Evolutionary conservation across 2,329 filamentous ascomycete genomes (phyloP).

Genomic region (Massarina eburnea): DNA sequence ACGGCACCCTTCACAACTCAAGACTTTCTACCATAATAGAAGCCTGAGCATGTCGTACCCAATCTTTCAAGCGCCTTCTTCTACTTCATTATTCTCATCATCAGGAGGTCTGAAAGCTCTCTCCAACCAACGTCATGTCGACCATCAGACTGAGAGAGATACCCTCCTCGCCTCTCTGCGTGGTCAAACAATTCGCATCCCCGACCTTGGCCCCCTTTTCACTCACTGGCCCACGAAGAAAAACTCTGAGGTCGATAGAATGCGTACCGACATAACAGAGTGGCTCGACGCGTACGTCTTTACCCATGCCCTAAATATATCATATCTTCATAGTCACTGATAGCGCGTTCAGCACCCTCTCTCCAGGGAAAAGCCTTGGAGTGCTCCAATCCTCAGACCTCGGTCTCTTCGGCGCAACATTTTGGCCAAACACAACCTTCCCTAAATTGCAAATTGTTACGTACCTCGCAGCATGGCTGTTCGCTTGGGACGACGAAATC

Average conservation of each 20-base stretch:
- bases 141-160: constrained; percentile 2
- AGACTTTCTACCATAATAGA: too few species aligned
- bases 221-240: constrained; percentile 8
- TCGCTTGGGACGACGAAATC: constrained; percentile 18
- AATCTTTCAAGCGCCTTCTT: too few species aligned
- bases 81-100: background rate
- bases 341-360: constrained; percentile 1
- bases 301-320: background rate
- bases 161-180: constrained; percentile 5
- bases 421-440: constrained; percentile 11
- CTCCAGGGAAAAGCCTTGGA: constrained; percentile 1
- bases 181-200: constrained; percentile 10
- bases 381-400: constrained; percentile 8
- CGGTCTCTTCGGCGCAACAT: constrained; percentile 12
- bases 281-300: constrained; percentile 8
- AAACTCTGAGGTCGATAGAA: constrained; percentile 2
- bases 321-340: background rate
- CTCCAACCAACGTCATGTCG: background rate
- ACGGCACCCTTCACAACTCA: too few species aligned
- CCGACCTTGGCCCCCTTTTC: constrained; percentile 4
- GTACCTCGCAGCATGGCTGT: constrained; percentile 15
- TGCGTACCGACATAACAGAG: constrained; percentile 2
- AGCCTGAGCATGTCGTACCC: too few species aligned
- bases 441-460: constrained; percentile 9
- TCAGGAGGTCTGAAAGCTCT: background rate